These are phyloP conservation scores for Suillus sp. DNA, from an alignment of 768 basidiomycete genomes.

Conservation along the genomic window DNA sequence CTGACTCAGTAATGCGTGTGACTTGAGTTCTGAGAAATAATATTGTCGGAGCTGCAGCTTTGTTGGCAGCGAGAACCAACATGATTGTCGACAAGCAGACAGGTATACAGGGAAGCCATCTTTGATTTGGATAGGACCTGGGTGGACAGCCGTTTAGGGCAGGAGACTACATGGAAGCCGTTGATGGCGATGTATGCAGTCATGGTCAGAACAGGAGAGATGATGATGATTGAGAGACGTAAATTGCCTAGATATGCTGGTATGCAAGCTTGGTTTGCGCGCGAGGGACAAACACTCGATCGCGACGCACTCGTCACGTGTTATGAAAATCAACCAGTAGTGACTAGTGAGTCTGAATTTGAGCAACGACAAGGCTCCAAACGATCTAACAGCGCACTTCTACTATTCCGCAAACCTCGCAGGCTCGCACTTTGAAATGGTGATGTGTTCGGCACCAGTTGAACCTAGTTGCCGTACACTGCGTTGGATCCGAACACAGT, in stretches of 20 bases:
- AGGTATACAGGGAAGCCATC: background rate
- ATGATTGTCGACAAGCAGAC: background rate
- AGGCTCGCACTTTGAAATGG: background rate
- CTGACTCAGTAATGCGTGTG: no score
- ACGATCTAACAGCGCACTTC: background rate
- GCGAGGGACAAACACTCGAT: background rate
- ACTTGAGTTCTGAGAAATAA: no score
- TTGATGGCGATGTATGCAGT: background rate
- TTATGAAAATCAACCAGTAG: background rate
- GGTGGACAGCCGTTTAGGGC: background rate
- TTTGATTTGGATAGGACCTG: background rate
- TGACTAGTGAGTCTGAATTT: background rate
- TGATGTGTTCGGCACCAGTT: background rate
- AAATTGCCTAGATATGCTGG: background rate
- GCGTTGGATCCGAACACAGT: slow-evolving; percentile 1
- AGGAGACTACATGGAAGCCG: background rate
- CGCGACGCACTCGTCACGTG: background rate
- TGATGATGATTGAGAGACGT: background rate
- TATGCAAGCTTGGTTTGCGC: background rate
- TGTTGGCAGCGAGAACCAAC: background rate
- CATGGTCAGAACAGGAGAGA: background rate
- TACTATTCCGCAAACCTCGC: background rate
- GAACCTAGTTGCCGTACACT: background rate
- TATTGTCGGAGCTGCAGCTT: no score
- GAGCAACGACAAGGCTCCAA: background rate